Conservation (phyloP, 1,139 yeast genomes). For the Lodderomyces pseudojiufengensis region DNA sequence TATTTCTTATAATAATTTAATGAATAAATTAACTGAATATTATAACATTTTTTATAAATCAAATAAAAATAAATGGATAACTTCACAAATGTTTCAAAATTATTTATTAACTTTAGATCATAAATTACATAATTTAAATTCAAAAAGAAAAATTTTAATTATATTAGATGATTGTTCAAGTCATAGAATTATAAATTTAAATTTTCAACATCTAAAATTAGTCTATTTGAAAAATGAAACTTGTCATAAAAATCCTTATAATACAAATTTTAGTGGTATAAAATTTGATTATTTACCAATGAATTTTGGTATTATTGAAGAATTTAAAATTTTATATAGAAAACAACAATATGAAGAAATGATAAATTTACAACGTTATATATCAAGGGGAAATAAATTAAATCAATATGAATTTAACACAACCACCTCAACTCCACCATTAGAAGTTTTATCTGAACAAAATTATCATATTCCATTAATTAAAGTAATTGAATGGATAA, state of each 20-base stretch:
- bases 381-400: slow-evolving; percentile 11
- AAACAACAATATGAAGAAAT: slow-evolving; percentile 57
- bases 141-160: slow-evolving; percentile 49
- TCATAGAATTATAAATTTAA: slow-evolving; percentile 57
- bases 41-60: slow-evolving; percentile 57
- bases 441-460: slow-evolving; percentile 31
- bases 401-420: slow-evolving; percentile 2
- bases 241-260: slow-evolving; percentile 38
- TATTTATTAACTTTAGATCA: slow-evolving; percentile 60
- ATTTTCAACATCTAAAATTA: slow-evolving; percentile 49
- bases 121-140: slow-evolving; percentile 37
- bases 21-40: slow-evolving; percentile 48
- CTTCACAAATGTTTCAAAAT: slow-evolving; percentile 62
- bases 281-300: slow-evolving; percentile 55
- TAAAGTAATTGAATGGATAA: slow-evolving; percentile 56
- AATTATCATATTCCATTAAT: slow-evolving; percentile 49
- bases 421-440: slow-evolving; percentile 13
- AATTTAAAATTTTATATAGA: slow-evolving; percentile 56
- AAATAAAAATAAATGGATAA: slow-evolving; percentile 61
- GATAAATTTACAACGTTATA: slow-evolving; percentile 36
- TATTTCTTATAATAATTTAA: slow-evolving; percentile 23
- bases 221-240: slow-evolving; percentile 41
- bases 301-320: slow-evolving; percentile 63
- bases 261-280: slow-evolving; percentile 32
- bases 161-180: slow-evolving; percentile 61